Base-by-base conservation (phyloP, 1,139 yeast genomes). In the Scheffersomyces titani region DNA sequence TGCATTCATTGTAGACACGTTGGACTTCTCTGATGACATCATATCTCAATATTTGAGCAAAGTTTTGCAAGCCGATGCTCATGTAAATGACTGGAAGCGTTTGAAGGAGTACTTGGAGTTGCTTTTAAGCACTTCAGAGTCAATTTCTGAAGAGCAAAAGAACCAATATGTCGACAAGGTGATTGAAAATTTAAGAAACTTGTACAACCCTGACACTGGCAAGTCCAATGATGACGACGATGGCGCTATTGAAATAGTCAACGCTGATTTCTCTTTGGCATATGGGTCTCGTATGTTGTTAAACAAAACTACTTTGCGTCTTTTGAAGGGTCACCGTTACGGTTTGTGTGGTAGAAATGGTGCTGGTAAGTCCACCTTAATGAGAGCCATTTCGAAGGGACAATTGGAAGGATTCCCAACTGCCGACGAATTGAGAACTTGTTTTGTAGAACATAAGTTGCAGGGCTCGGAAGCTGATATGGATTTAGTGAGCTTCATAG, bases 331-430 rank as follows among this genome's bases (percentile, higher is more conserved):
- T 65, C 98, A 91, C 75, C 86, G 99, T 74, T 94, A 94, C 70
- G 99, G 99, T 79, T 84, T 94, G 62, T 92, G 98, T 81, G 99
- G 99, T 69, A 86, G 98, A 77, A 94, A 94, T 73, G 99, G 99
- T 84, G 98, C 98, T 58, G 99, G 99, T 80, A 94, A 94, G 75
- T 92, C 98, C 19, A 94, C 99, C 19, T 81, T 94, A 69, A 93
- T 94, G 98, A 86, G 99, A 75, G 90, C 99, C 47, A 94, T 94
- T 68, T 92, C 97, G 56, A 92, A 92, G 70, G 99, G 98, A 58
- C 97, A 94, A 78, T 84, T 94, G 63, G 99, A 94, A 77, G 99
- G 99, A 5, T 94, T 94, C 86, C 99, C 99, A 48, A 88, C 92
- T 63, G 88, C 92, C 66, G 87, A 90, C 57, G 89, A 90, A 69